These are phyloP conservation scores for Lathyrus tuberosus DNA, from an alignment of 306 rosid species.

Conservation along the genomic window DNA sequence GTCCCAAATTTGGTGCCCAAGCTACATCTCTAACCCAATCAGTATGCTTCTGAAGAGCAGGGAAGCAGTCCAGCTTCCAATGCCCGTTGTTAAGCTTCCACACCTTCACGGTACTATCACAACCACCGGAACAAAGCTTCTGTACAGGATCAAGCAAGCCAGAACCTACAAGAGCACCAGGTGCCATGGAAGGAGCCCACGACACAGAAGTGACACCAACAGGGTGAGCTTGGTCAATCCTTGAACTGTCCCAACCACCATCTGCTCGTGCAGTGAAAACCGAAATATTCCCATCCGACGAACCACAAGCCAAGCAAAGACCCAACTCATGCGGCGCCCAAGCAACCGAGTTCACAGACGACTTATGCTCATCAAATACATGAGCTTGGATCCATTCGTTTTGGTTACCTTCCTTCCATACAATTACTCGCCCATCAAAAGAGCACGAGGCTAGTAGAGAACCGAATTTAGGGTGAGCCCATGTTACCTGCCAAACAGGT, in stretches of 20 bases:
- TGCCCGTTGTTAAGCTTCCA: conserved; percentile 77
- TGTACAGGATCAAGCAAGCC: conserved; percentile 81
- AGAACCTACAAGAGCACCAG: conserved; percentile 75
- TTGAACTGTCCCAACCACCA: conserved; percentile 79
- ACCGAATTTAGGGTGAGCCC: conserved; percentile 92
- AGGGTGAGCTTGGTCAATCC: conserved; percentile 80
- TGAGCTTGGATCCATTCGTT: conserved; percentile 80
- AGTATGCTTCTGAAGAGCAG: conserved; percentile 78
- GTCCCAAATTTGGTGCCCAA: conserved; percentile 93
- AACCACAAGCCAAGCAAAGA: conserved; percentile 81
- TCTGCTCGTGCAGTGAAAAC: conserved; percentile 73
- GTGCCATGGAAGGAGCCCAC: conserved; percentile 88
- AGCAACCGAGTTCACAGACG: conserved; percentile 78
- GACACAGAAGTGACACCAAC: conserved; percentile 91
- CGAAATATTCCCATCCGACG: conserved; percentile 88
- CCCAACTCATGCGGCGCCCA: conserved; percentile 98
- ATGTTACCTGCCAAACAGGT: conserved; percentile 78
- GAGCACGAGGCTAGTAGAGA: conserved; percentile 78
- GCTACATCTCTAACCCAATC: conserved; percentile 94
- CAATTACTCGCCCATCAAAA: conserved; percentile 68
- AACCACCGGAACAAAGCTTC: conserved; percentile 91
- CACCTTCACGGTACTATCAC: conserved; percentile 81
- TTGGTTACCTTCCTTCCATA: conserved; percentile 89
- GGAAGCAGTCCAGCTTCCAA: conserved; percentile 94
- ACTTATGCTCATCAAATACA: conserved; percentile 70